Evolutionary conservation across 2,329 filamentous ascomycete genomes (phyloP).

Genomic region (Volutella citrinella): DNA sequence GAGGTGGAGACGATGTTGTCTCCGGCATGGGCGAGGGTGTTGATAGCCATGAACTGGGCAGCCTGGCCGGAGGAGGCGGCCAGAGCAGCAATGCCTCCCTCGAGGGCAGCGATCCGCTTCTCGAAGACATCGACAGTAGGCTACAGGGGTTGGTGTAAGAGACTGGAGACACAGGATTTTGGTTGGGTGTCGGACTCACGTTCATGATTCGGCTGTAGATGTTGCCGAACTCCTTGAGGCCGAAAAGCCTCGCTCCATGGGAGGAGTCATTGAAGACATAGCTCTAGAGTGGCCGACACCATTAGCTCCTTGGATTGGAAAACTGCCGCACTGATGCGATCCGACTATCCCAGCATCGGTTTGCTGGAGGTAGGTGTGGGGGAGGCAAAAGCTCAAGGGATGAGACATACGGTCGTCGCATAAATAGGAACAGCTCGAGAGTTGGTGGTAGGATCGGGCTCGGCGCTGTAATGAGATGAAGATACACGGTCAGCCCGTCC

Average conservation of each 20-base stretch:
- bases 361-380: not conserved
- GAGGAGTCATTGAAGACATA: conserved; percentile 95
- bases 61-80: conserved; percentile 84
- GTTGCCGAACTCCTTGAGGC: conserved; percentile 95
- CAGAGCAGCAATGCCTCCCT: conserved; percentile 85
- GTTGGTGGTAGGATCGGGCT: conserved; percentile 77
- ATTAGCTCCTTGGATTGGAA: too few species aligned
- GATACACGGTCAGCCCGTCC: conserved; percentile 8
- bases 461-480: conserved; percentile 64
- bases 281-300: conserved; percentile 62
- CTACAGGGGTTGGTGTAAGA: conserved; percentile 37
- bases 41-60: conserved; percentile 88
- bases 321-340: too few species aligned
- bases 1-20: conserved; percentile 93
- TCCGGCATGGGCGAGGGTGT: conserved; percentile 77
- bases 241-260: conserved; percentile 90
- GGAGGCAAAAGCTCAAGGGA: not conserved
- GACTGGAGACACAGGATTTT: not conserved
- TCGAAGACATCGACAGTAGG: conserved; percentile 95
- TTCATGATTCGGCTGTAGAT: conserved; percentile 98
- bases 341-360: too few species aligned
- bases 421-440: conserved; percentile 94
- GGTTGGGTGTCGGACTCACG: conserved; percentile 43
- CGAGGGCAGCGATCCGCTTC: conserved; percentile 91
- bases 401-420: conserved; percentile 64